phyloP scores from a whole-genome alignment of 2,329 filamentous ascomycete species.

The Aspergillus sp. region DNA sequence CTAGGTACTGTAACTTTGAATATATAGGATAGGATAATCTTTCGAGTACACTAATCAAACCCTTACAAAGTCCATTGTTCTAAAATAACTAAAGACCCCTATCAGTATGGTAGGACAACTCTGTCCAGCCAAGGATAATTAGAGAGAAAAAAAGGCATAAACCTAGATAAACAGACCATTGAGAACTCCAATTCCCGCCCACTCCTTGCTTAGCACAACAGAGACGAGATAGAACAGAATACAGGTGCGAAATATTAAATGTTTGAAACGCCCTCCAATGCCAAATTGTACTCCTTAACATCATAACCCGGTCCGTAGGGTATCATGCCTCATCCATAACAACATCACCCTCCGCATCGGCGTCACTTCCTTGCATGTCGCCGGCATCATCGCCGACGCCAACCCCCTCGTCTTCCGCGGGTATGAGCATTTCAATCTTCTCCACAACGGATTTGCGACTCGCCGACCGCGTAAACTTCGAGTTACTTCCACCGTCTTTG shows the following conservation, averaged over 20 bases:
- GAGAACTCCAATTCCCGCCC: constrained; percentile 21
- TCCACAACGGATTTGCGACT: constrained; percentile 25
- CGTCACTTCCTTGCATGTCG: constrained; percentile 26
- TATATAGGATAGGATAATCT: no score
- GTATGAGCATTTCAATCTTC: constrained; percentile 27
- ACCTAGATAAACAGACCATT: constrained; percentile 8
- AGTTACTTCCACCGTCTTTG: constrained; percentile 11
- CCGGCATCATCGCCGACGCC: constrained; percentile 15
- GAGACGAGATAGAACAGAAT: constrained; percentile 14
- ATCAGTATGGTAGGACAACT: background rate
- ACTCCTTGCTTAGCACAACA: constrained; percentile 27
- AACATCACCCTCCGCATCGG: constrained; percentile 29
- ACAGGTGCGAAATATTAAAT: constrained; percentile 15
- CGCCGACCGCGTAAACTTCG: constrained; percentile 20
- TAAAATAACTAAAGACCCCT: background rate
- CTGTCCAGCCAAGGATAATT: background rate
- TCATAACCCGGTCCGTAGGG: background rate
- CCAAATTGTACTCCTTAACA: constrained; percentile 16
- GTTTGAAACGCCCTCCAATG: constrained; percentile 25
- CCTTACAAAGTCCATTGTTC: background rate
- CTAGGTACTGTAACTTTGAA: background rate
- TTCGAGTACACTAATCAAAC: no score
- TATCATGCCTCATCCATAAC: constrained; percentile 34
- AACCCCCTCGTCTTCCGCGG: constrained; percentile 23
- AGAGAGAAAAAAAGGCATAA: background rate